phyloP scores from a whole-genome alignment of 2,329 filamentous ascomycete genomes.

The Sordariomycetes sp. region DNA sequence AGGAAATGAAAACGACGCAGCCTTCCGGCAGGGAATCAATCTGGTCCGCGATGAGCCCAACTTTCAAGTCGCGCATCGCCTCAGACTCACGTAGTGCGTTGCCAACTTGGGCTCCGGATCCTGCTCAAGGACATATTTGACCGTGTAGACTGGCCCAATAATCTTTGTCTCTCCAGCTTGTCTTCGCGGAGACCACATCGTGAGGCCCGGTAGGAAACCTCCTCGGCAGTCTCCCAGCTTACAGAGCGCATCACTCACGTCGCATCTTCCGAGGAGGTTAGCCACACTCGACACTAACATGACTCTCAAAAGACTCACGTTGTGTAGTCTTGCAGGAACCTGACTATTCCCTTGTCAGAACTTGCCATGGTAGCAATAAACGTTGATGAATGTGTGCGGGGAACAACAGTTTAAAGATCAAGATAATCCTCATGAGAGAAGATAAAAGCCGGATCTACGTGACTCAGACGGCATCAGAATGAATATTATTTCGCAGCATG shows the following conservation, averaged over 20 bases:
- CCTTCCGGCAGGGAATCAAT: background rate
- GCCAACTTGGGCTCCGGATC: constrained; percentile 34
- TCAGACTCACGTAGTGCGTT: constrained; percentile 34
- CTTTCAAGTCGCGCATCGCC: background rate
- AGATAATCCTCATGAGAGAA: too few relatives aligned
- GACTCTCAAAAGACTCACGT: background rate
- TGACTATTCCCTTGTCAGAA: too few relatives aligned
- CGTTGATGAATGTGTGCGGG: too few relatives aligned
- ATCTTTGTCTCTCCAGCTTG: constrained; percentile 42
- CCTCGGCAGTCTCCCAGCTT: constrained; percentile 39
- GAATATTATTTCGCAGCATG: too few relatives aligned
- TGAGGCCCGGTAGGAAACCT: constrained; percentile 43
- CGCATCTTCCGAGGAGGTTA: too few relatives aligned
- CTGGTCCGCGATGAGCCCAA: background rate
- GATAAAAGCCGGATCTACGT: too few relatives aligned
- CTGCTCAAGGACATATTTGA: constrained; percentile 35
- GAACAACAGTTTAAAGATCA: too few relatives aligned
- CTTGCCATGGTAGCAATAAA: too few relatives aligned
- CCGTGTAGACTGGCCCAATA: constrained; percentile 44
- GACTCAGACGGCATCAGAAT: too few relatives aligned
- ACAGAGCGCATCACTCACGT: constrained; percentile 37
- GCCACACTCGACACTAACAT: background rate
- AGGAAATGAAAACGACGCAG: too few relatives aligned
- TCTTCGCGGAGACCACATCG: constrained; percentile 43
- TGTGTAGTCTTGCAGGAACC: constrained; percentile 3